These are phyloP conservation scores for Daldinia loculata DNA, from an alignment of 495 filamentous ascomycete genomes.

Conservation along the genomic window DNA sequence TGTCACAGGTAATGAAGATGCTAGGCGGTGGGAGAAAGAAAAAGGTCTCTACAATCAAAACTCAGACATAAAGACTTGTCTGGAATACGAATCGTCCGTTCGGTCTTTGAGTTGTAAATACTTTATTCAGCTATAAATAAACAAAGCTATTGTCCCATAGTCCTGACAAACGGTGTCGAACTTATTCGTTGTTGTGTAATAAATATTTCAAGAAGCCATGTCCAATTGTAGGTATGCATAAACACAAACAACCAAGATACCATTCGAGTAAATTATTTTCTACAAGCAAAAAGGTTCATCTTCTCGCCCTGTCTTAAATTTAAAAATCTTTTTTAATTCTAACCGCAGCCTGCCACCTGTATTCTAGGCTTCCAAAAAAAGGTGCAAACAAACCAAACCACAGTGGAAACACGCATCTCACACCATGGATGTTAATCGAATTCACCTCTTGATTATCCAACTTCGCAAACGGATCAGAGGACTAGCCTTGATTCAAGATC, in stretches of 20 bases:
- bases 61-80: background rate
- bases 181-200: background rate
- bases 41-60: background rate
- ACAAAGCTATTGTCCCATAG: background rate
- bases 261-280: background rate
- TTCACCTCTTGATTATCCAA: background rate
- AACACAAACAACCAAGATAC: background rate
- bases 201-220: background rate
- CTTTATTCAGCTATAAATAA: background rate
- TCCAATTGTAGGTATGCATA: background rate
- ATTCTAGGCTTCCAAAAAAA: background rate
- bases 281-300: background rate
- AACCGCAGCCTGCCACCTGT: background rate
- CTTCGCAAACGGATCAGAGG: background rate
- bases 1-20: background rate
- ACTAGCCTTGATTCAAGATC: background rate
- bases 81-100: background rate
- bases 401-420: background rate
- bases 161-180: background rate
- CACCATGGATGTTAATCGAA: conserved; percentile 6
- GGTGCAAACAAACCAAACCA: background rate
- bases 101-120: background rate
- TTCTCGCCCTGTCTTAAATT: background rate
- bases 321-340: background rate
- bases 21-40: background rate